Evolutionary conservation across 108 stramenopile genomes (phyloP).

Genomic region (Epithemia pelagica): DNA sequence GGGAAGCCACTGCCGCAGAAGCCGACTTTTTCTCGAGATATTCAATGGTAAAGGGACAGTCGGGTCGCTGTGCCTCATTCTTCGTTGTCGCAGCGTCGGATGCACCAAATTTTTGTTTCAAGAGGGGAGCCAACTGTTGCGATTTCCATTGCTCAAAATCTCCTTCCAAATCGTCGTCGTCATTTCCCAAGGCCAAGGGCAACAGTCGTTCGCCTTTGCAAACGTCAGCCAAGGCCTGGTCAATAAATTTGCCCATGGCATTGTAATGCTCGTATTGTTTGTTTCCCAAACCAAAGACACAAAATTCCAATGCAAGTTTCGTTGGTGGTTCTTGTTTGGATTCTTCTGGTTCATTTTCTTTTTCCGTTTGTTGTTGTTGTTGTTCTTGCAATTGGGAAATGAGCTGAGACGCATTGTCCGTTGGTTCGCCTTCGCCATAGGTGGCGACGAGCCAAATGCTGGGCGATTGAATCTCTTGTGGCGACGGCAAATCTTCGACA

Average conservation of each 20-base stretch:
- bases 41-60: conserved; percentile 52
- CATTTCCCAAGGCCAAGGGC: conserved; percentile 87
- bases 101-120: no score
- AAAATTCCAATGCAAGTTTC: conserved; percentile 56
- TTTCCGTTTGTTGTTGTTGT: conserved; percentile 1
- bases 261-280: conserved; percentile 97
- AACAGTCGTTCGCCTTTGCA: conserved; percentile 71
- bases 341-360: conserved; percentile 22
- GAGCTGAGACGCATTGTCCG: conserved; percentile 85
- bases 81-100: conserved; percentile 5
- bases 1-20: not conserved
- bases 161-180: conserved; percentile 91
- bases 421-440: conserved; percentile 98
- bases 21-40: conserved; percentile 13
- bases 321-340: not conserved
- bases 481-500: conserved; percentile 43
- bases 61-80: conserved; percentile 23
- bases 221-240: conserved; percentile 57
- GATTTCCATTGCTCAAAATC: conserved; percentile 98
- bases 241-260: conserved; percentile 86
- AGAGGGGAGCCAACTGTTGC: no score
- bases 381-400: conserved; percentile 2
- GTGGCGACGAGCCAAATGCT: conserved; percentile 90
- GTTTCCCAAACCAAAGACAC: conserved; percentile 98
- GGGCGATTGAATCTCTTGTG: conserved; percentile 52